These are phyloP conservation scores for Gastrolobium bilobum DNA, from an alignment of 306 rosid genomes.

Conservation along the genomic window DNA sequence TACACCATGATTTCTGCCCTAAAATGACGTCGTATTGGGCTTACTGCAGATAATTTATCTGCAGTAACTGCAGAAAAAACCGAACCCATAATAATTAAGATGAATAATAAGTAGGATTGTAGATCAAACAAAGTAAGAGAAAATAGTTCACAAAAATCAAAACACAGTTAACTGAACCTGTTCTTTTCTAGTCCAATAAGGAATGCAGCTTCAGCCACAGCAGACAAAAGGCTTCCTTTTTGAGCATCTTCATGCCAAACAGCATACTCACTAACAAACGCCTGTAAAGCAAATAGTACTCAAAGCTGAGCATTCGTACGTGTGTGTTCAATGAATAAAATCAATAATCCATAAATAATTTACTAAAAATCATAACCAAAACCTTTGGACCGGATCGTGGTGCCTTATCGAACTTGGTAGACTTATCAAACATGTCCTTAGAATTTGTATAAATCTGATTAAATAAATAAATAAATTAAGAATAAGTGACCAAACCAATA, in stretches of 20 bases:
- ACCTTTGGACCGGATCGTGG: conserved; percentile 55
- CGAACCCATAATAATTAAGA: not conserved
- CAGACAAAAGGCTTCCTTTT: not conserved
- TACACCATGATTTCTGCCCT: too few relatives aligned
- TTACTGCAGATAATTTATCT: too few relatives aligned
- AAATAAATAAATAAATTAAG: not conserved
- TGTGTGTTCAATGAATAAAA: not conserved
- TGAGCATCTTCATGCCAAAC: too few relatives aligned
- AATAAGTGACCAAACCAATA: not conserved
- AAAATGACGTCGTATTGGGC: too few relatives aligned
- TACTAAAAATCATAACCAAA: not conserved
- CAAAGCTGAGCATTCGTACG: not conserved
- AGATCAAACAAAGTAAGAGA: not conserved
- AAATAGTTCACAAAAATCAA: not conserved
- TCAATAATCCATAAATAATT: not conserved
- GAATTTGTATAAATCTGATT: conserved; percentile 68
- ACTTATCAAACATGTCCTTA: conserved; percentile 54
- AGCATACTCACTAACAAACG: too few relatives aligned
- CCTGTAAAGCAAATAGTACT: conserved; percentile 51
- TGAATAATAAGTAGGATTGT: not conserved
- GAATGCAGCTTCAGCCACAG: conserved; percentile 70
- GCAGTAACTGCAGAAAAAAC: too few relatives aligned
- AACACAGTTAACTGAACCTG: conserved; percentile 52
- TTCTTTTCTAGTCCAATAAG: conserved; percentile 75
- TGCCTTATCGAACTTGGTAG: not conserved